phyloP scores from a whole-genome alignment of 345 rosid genomes.

The Viola odorata region DNA sequence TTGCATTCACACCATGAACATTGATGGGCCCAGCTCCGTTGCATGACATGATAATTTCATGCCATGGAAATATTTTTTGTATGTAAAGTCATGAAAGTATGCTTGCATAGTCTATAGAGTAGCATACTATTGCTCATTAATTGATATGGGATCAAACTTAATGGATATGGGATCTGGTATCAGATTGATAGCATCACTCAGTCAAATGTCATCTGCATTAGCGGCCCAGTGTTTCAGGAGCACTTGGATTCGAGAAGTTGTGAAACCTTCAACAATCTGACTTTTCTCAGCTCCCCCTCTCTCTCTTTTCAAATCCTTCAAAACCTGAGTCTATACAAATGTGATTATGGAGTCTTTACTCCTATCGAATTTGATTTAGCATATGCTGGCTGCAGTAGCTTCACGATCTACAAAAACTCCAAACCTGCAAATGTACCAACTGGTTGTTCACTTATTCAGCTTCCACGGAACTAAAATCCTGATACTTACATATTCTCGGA shows the following conservation, averaged over 20 bases:
- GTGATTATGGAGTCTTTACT: conserved; percentile 4
- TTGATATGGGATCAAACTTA: conserved; percentile 33
- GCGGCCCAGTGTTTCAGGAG: conserved; percentile 12
- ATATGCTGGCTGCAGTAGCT: conserved; percentile 11
- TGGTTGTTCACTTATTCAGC: conserved; percentile 27
- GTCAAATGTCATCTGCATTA: conserved; percentile 18
- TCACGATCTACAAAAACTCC: conserved; percentile 1
- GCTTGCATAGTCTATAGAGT: too few species aligned
- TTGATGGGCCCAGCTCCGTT: too few species aligned
- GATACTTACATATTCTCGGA: neutral
- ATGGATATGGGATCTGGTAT: conserved; percentile 24
- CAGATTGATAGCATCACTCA: conserved; percentile 25
- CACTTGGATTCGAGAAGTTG: conserved; percentile 12
- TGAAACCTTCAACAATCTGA: conserved; percentile 19
- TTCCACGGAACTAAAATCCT: conserved; percentile 14
- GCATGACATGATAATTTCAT: too few species aligned
- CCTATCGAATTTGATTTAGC: neutral
- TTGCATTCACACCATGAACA: too few species aligned
- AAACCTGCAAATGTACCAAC: neutral
- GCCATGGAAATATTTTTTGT: too few species aligned
- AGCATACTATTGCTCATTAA: too few species aligned
- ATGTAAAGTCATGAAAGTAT: conserved; percentile 10
- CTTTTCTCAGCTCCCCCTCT: conserved; percentile 28
- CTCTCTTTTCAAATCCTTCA: conserved; percentile 1
- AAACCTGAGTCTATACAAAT: conserved; percentile 22